phyloP scores from a whole-genome alignment of 2,329 filamentous ascomycete genomes.

The Colletotrichum limetticola region DNA sequence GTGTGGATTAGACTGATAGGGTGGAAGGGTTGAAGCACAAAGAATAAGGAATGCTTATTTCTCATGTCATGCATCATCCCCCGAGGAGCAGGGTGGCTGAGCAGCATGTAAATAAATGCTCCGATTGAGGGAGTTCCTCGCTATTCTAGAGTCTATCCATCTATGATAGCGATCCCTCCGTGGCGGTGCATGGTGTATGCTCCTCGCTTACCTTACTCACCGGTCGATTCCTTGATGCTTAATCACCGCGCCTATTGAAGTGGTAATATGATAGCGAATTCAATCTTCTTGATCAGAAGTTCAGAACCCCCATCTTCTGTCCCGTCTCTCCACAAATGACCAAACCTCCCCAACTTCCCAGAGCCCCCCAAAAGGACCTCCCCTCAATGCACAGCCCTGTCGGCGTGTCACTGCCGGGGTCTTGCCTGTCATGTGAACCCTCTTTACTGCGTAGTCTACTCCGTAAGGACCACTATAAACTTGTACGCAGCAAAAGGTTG shows the following conservation, averaged over 20 bases:
- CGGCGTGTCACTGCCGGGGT: neutral
- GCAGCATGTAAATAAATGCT: neutral
- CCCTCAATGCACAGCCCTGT: slow-evolving; percentile 26
- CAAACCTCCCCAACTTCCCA: neutral
- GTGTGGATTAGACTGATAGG: neutral
- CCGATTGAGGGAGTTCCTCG: neutral
- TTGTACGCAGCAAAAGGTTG: neutral
- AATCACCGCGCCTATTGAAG: neutral
- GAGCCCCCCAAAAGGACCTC: slow-evolving; percentile 12
- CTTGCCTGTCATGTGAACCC: neutral
- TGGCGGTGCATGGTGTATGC: neutral
- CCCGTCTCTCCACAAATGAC: neutral
- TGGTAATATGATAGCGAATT: neutral
- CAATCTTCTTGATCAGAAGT: neutral
- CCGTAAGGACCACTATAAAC: neutral
- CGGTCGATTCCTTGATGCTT: neutral
- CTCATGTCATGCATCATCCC: neutral
- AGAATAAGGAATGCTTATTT: neutral
- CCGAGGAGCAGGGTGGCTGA: neutral
- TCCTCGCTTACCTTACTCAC: neutral
- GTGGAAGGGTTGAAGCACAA: neutral
- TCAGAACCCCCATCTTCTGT: neutral
- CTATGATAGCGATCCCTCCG: neutral
- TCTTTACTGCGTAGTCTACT: neutral
- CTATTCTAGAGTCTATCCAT: neutral